phyloP scores from a whole-genome alignment of 768 basidiomycete species.

The Xanthoconium stramineum region DNA sequence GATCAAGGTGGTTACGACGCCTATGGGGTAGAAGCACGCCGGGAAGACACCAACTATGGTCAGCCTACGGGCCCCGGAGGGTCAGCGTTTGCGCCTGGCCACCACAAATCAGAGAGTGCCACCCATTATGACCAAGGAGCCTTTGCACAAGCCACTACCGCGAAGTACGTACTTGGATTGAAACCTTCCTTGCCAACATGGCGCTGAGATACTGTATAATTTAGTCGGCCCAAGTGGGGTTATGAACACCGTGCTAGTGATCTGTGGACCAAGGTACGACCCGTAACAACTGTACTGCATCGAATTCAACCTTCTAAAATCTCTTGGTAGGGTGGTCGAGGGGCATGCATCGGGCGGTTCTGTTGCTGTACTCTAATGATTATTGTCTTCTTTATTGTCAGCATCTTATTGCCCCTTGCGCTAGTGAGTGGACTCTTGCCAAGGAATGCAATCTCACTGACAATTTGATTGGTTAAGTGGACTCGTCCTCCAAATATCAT shows the following conservation, averaged over 20 bases:
- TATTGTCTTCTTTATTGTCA: slow-evolving; percentile 57
- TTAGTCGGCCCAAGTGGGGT: slow-evolving; percentile 24
- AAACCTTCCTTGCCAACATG: neutral
- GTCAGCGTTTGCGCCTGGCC: slow-evolving; percentile 13
- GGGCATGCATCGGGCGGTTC: slow-evolving; percentile 62
- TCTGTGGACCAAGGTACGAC: slow-evolving; percentile 63
- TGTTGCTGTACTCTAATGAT: slow-evolving; percentile 75
- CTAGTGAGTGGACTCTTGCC: slow-evolving; percentile 45
- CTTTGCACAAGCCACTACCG: slow-evolving; percentile 35
- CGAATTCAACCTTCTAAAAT: neutral
- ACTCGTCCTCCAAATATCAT: slow-evolving; percentile 67
- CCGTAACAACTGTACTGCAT: neutral
- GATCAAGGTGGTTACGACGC: slow-evolving; percentile 43
- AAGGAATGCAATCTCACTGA: slow-evolving; percentile 2
- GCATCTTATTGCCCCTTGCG: slow-evolving; percentile 62
- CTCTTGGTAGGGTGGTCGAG: slow-evolving; percentile 51
- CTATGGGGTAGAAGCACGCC: slow-evolving; percentile 30
- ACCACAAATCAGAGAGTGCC: slow-evolving; percentile 31
- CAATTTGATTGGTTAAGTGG: slow-evolving; percentile 49
- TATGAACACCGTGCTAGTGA: slow-evolving; percentile 53
- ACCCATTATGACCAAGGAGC: slow-evolving; percentile 41
- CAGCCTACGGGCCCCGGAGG: slow-evolving; percentile 13
- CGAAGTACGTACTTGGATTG: slow-evolving; percentile 27
- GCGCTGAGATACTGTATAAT: slow-evolving; percentile 4
- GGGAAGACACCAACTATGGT: slow-evolving; percentile 35